Evolutionary conservation across 163 green algal species (phyloP).

Genomic region (Volvox carteri): DNA sequence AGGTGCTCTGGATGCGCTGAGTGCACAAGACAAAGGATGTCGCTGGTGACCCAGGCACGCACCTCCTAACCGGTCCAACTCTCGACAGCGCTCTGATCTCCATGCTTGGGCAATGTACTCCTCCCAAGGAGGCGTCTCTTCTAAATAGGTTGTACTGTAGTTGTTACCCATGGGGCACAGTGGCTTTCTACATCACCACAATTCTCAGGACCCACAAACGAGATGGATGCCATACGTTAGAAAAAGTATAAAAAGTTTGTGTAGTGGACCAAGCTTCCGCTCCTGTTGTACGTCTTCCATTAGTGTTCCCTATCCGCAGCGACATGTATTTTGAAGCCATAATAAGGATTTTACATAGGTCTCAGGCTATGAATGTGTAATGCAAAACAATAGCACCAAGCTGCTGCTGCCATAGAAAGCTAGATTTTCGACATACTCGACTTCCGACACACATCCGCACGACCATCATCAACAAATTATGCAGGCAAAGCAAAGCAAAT

Average conservation of each 20-base stretch:
- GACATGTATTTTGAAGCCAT: too few relatives aligned
- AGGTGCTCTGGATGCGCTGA: background rate
- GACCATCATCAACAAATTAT: background rate
- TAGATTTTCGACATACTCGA: background rate
- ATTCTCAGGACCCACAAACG: background rate
- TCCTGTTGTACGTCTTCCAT: constrained; percentile 1
- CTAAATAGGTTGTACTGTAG: background rate
- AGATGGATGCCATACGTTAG: background rate
- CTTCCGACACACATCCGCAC: background rate
- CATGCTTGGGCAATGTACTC: background rate
- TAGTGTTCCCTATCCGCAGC: background rate
- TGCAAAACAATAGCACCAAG: background rate
- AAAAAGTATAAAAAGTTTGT: background rate
- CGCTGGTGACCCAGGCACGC: constrained; percentile 9
- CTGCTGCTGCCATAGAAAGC: background rate
- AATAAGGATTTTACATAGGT: background rate
- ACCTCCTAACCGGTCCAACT: constrained; percentile 50
- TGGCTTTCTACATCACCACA: background rate
- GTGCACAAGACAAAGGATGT: background rate
- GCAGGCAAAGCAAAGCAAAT: too few relatives aligned
- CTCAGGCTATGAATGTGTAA: background rate
- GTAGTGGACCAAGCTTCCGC: background rate
- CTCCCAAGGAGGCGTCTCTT: constrained; percentile 7
- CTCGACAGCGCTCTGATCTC: background rate
- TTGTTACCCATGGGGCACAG: constrained; percentile 21